These are phyloP conservation scores for Obelidium mucronatum DNA, from an alignment of 192 early-diverging fungal genomes.

Conservation along the genomic window DNA sequence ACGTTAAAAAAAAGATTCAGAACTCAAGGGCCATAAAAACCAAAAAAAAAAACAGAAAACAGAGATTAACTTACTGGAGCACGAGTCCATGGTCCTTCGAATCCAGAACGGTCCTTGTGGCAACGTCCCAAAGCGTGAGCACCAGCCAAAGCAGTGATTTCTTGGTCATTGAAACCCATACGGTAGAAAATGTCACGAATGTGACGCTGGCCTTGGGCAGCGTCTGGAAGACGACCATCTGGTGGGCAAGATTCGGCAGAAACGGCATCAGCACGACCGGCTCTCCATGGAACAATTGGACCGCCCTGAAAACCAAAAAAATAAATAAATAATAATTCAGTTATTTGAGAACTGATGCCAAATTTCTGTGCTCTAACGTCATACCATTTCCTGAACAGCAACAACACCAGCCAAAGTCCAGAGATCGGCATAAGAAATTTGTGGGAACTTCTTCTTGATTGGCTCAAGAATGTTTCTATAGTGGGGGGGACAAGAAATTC, in stretches of 20 bases:
- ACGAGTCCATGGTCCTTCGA: constrained; percentile 62
- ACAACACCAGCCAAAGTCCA: constrained; percentile 77
- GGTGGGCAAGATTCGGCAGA: constrained; percentile 49
- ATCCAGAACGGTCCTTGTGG: constrained; percentile 75
- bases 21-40: neutral
- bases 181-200: constrained; percentile 68
- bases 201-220: constrained; percentile 60
- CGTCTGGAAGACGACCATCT: constrained; percentile 78
- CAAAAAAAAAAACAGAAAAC: constrained; percentile 41
- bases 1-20: neutral
- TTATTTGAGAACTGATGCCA: too few relatives aligned
- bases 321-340: too few relatives aligned
- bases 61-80: constrained; percentile 43
- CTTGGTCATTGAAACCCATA: constrained; percentile 79
- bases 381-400: constrained; percentile 68
- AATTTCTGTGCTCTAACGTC: too few relatives aligned
- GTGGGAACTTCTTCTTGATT: constrained; percentile 65
- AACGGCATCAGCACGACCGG: constrained; percentile 51
- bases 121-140: constrained; percentile 75
- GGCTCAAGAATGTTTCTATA: constrained; percentile 57
- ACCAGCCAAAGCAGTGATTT: constrained; percentile 75
- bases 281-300: constrained; percentile 68
- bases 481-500: neutral
- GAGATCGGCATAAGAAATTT: constrained; percentile 75
- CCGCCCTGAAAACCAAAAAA: too few relatives aligned